Base-by-base conservation (phyloP, 2,329 filamentous ascomycete genomes). In the Raffaelea ambrosiae region DNA sequence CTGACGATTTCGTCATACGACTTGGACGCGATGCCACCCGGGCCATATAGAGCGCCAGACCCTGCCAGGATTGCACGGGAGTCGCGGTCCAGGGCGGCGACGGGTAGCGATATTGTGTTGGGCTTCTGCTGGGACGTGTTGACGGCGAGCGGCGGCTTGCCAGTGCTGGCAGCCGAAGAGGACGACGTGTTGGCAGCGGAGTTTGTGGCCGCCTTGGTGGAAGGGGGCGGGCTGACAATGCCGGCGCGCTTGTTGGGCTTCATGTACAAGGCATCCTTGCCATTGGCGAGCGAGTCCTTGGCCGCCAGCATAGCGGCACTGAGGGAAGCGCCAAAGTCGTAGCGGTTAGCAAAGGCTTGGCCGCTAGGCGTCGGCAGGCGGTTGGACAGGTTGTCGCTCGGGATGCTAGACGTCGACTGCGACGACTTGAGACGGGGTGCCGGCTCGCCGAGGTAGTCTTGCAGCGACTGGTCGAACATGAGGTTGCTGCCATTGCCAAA, bases 1-100 rank as follows among this genome's bases (percentile, higher is more conserved):
- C 95, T 90, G 66, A 98, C 86, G 55, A 98, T 79, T 69, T 98
- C 93, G 69, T 94, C 88, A 66, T 98, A 97, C 51, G 91, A 90
- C 51, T 88, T 83, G 54, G 89, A 94, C 51, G 90, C 80, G 55
- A 95, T 83, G 60, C 67, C 68, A 43, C 69, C 57, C 54, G 67
- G 64, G 72, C 73, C 50, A 38, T 48, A 55, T 40, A 46, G 53
- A 59, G 59, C 58, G 58, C 60, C 46, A 22, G 50, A 44, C 3
- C 48, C 47, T 18, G 47, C 20, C 22, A 46, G 19, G 14, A 49
- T 51, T 14, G 39, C 35, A 10, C 44, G 45, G 5, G 46, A 33
- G 44, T 47, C 43, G 26, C 43, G 48, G 23, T 46, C 43, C 19
- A 47, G 36, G 3, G 45, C 35, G 14, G 47, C 35, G 10, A 46